Evolutionary conservation across 257 asterid species (phyloP).

Genomic region (Mentha longifolia): DNA sequence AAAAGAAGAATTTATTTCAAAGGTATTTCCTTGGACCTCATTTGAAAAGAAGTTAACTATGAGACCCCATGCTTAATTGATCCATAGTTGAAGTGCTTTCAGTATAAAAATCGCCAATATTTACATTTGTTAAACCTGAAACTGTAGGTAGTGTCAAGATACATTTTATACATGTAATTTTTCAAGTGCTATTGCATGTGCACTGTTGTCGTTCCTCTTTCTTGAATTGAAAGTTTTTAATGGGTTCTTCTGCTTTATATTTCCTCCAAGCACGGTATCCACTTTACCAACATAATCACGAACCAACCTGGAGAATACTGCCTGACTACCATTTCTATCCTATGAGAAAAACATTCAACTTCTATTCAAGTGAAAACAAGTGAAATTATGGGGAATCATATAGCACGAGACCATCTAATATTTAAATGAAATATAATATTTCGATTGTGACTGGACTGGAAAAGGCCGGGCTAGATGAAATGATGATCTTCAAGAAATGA

Average conservation of each 20-base stretch:
- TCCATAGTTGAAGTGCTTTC: conserved; percentile 3
- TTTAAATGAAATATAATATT: conserved; percentile 10
- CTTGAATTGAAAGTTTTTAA: neutral
- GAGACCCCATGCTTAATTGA: conserved; percentile 16
- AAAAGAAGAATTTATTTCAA: conserved; percentile 66
- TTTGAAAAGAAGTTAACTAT: conserved; percentile 16
- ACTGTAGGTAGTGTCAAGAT: conserved; percentile 5
- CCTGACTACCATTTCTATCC: neutral
- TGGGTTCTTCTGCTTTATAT: neutral
- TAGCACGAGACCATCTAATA: conserved; percentile 1
- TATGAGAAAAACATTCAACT: neutral
- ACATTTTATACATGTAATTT: conserved; percentile 8
- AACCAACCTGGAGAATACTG: neutral
- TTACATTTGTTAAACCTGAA: conserved; percentile 27
- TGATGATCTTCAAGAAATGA: neutral
- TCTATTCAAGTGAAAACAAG: neutral
- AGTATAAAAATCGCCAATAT: conserved; percentile 16
- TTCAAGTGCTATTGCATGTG: neutral
- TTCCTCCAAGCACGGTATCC: neutral
- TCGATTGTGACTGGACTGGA: conserved; percentile 12
- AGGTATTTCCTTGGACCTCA: conserved; percentile 53
- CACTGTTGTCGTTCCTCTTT: neutral
- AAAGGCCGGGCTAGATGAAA: neutral
- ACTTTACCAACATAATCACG: conserved; percentile 14
- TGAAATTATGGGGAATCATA: neutral